phyloP scores from a whole-genome alignment of 768 basidiomycete genomes.

The Lepiota brunneoincarnata region DNA sequence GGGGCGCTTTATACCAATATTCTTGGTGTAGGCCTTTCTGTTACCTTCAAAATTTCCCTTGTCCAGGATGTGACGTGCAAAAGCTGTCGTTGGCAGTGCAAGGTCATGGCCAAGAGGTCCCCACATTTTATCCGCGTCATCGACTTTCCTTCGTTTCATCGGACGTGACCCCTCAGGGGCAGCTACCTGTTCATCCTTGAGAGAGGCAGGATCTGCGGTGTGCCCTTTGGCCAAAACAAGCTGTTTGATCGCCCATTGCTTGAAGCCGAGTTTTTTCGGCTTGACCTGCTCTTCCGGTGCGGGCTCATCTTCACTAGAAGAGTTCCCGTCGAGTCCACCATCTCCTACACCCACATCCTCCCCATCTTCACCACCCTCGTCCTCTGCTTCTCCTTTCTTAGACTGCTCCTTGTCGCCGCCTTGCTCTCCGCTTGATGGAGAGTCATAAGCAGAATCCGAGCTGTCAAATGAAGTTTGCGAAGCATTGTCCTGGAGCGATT shows the following conservation, averaged over 20 bases:
- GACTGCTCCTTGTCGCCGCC: constrained; percentile 19
- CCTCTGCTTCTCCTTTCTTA: constrained; percentile 17
- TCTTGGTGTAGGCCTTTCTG: constrained; percentile 32
- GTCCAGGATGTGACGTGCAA: constrained; percentile 48
- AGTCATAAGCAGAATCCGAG: constrained; percentile 64
- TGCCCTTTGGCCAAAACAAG: constrained; percentile 48
- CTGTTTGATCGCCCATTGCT: constrained; percentile 87
- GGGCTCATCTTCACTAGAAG: too few relatives aligned
- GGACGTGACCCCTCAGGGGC: constrained; percentile 19
- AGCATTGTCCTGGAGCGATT: constrained; percentile 23
- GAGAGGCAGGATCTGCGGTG: constrained; percentile 17
- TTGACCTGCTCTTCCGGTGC: constrained; percentile 13
- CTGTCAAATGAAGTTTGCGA: constrained; percentile 72
- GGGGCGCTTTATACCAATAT: constrained; percentile 58
- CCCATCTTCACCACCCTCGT: constrained; percentile 17
- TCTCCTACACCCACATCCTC: constrained; percentile 21
- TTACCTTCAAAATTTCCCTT: constrained; percentile 15
- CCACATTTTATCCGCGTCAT: constrained; percentile 42
- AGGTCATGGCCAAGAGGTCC: constrained; percentile 82
- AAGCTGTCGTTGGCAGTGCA: constrained; percentile 61
- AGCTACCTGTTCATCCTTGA: constrained; percentile 15
- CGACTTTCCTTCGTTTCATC: constrained; percentile 49
- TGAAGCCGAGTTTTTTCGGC: constrained; percentile 61
- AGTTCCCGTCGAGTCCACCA: constrained; percentile 11
- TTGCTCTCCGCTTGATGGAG: constrained; percentile 15